Percentiles rank a stretch among this genome's conserved stretches.
Evolutionary conservation across 1,139 yeast species (phyloP).

Genomic region (Lodderomyces theae): DNA sequence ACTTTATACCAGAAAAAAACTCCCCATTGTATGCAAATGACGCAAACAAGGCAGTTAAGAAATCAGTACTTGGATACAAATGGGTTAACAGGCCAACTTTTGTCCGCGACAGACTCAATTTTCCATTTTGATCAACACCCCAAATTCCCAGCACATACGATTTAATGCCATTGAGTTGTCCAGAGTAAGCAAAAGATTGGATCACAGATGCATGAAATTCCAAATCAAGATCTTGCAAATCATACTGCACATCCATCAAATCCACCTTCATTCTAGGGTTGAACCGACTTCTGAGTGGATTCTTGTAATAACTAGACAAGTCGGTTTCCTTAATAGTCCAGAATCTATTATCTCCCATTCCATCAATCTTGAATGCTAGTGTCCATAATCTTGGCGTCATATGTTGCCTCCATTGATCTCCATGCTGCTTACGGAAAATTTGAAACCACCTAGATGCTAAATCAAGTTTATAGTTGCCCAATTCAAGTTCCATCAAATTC

Average conservation of each 20-base stretch:
- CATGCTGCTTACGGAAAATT: slow-evolving; percentile 27
- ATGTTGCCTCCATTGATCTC: slow-evolving; percentile 14
- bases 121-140: slow-evolving; percentile 31
- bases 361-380: slow-evolving; percentile 30
- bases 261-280: slow-evolving; percentile 7
- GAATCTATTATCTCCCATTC: slow-evolving; percentile 32
- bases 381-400: slow-evolving; percentile 38
- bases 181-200: slow-evolving; percentile 33
- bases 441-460: slow-evolving; percentile 42
- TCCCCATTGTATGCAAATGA: slow-evolving; percentile 31
- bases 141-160: slow-evolving; percentile 29
- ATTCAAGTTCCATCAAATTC: slow-evolving; percentile 36
- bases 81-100: slow-evolving; percentile 16
- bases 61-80: slow-evolving; percentile 26
- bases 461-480: slow-evolving; percentile 35
- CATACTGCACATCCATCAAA: slow-evolving; percentile 6
- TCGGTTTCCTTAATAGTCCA: slow-evolving; percentile 30
- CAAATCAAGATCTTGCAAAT: slow-evolving; percentile 16
- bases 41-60: slow-evolving; percentile 30
- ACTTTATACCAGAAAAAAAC: slow-evolving; percentile 33
- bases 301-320: slow-evolving; percentile 17
- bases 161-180: slow-evolving; percentile 23
- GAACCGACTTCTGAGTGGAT: slow-evolving; percentile 14
- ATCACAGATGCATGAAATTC: slow-evolving; percentile 28
- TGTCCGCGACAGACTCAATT: slow-evolving; percentile 11